phyloP scores from a whole-genome alignment of 2,329 filamentous ascomycete species.

The Zarea fungicola region DNA sequence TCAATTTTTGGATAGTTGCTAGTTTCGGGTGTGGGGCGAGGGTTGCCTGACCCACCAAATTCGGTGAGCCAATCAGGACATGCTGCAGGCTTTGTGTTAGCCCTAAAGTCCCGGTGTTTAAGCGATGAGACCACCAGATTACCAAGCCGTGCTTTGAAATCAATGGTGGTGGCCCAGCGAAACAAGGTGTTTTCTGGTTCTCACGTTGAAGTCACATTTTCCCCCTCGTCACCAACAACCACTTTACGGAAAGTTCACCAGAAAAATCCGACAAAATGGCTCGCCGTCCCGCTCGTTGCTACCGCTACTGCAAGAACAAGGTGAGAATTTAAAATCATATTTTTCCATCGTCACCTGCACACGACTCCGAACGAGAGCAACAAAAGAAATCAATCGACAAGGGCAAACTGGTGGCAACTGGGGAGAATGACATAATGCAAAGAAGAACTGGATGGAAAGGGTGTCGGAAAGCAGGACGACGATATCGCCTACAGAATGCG shows the following conservation, averaged over 20 bases:
- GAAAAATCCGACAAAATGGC: constrained; percentile 83
- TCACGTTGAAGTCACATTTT: constrained; percentile 23
- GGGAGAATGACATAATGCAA: neutral
- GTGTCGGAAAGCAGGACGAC: neutral
- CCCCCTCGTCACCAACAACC: constrained; percentile 33
- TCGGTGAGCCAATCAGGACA: constrained; percentile 26
- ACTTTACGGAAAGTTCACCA: constrained; percentile 30
- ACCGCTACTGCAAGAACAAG: constrained; percentile 99
- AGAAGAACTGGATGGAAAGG: neutral
- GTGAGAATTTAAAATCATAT: constrained; percentile 48
- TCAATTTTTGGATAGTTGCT: constrained; percentile 21
- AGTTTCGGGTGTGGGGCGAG: constrained; percentile 10
- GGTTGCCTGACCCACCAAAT: constrained; percentile 16
- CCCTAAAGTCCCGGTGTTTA: constrained; percentile 38
- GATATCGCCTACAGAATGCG: neutral
- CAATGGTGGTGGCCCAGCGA: constrained; percentile 29
- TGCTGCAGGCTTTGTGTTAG: constrained; percentile 17
- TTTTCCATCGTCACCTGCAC: constrained; percentile 16
- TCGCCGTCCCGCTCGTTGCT: constrained; percentile 98
- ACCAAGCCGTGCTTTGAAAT: constrained; percentile 50
- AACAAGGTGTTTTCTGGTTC: constrained; percentile 14
- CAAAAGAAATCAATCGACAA: neutral
- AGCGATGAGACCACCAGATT: constrained; percentile 28
- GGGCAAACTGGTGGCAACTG: neutral
- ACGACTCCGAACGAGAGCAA: constrained; percentile 9